Evolutionary conservation across 1,284 basidiomycete genomes (phyloP).

Genomic region (Neolentinus lepideus): DNA sequence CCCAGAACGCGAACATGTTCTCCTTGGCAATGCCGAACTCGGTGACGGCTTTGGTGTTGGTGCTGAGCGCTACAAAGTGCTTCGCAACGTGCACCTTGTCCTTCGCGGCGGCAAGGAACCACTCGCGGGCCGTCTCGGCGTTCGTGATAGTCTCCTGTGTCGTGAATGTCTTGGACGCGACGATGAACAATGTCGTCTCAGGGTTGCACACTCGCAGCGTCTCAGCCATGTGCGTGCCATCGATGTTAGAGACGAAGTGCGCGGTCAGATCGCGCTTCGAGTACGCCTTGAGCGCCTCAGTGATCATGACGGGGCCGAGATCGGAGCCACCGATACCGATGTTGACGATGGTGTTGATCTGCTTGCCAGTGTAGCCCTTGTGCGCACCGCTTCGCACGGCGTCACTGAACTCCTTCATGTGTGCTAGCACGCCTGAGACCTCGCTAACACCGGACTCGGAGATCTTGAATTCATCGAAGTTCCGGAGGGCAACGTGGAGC

Average conservation of each 20-base stretch:
- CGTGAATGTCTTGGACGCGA: conserved; percentile 98
- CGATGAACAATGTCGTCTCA: conserved; percentile 94
- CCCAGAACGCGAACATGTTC: conserved; percentile 99
- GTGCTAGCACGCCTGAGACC: conserved; percentile 79
- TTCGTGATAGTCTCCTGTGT: conserved; percentile 99
- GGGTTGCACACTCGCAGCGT: conserved; percentile 79
- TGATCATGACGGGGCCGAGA: conserved; percentile 98
- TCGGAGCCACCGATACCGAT: conserved; percentile 99
- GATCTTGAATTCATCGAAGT: conserved; percentile 75
- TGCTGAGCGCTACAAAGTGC: conserved; percentile 97
- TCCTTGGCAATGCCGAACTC: conserved; percentile 88
- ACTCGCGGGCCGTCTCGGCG: conserved; percentile 87
- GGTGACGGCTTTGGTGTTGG: conserved; percentile 92
- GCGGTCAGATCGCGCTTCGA: conserved; percentile 82
- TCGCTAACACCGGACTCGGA: conserved; percentile 78
- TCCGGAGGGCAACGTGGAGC: conserved; percentile 90
- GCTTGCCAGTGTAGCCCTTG: conserved; percentile 97
- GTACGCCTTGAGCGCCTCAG: conserved; percentile 94
- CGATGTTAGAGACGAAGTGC: conserved; percentile 97
- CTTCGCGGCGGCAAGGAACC: conserved; percentile 86
- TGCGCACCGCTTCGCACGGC: conserved; percentile 80
- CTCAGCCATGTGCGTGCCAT: conserved; percentile 96
- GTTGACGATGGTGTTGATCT: conserved; percentile 94
- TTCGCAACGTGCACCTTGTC: conserved; percentile 94
- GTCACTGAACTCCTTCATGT: conserved; percentile 90